These are phyloP conservation scores for Malus domestica DNA, from an alignment of 306 rosid species.

Conservation along the genomic window DNA sequence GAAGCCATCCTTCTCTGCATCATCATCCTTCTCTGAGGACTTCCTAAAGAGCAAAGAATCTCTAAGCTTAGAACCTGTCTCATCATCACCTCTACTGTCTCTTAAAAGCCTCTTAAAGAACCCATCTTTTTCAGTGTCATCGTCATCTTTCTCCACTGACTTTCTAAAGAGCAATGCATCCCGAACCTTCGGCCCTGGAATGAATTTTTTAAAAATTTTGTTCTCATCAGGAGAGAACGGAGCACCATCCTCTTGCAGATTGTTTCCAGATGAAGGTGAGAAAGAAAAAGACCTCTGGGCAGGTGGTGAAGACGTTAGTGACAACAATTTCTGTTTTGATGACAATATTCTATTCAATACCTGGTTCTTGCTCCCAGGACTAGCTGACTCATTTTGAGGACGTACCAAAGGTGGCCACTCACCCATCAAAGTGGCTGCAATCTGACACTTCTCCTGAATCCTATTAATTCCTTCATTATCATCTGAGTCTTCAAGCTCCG, in stretches of 20 bases:
- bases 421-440: slow-evolving; percentile 82
- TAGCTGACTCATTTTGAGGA: slow-evolving; percentile 37
- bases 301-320: slow-evolving; percentile 62
- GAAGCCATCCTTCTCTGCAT: slow-evolving; percentile 80
- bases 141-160: slow-evolving; percentile 71
- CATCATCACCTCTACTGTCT: slow-evolving; percentile 82
- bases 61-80: slow-evolving; percentile 58
- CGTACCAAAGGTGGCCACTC: slow-evolving; percentile 70
- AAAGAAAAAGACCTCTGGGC: slow-evolving; percentile 50
- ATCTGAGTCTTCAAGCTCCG: slow-evolving; percentile 86
- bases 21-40: slow-evolving; percentile 69
- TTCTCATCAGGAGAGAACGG: slow-evolving; percentile 61
- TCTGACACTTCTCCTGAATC: slow-evolving; percentile 84
- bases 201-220: slow-evolving; percentile 71
- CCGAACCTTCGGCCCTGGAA: slow-evolving; percentile 73
- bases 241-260: slow-evolving; percentile 51
- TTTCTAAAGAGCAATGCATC: slow-evolving; percentile 82
- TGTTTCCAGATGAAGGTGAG: slow-evolving; percentile 53
- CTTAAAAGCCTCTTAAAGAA: slow-evolving; percentile 82
- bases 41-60: slow-evolving; percentile 65
- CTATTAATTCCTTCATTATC: slow-evolving; percentile 90
- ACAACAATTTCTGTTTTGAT: slow-evolving; percentile 70
- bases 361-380: slow-evolving; percentile 61
- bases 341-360: slow-evolving; percentile 67
- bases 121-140: slow-evolving; percentile 74